Percentiles rank a stretch among this genome's conserved stretches.
Evolutionary conservation across 495 filamentous ascomycete genomes (phyloP).

Genomic region (Penicillium lividum): DNA sequence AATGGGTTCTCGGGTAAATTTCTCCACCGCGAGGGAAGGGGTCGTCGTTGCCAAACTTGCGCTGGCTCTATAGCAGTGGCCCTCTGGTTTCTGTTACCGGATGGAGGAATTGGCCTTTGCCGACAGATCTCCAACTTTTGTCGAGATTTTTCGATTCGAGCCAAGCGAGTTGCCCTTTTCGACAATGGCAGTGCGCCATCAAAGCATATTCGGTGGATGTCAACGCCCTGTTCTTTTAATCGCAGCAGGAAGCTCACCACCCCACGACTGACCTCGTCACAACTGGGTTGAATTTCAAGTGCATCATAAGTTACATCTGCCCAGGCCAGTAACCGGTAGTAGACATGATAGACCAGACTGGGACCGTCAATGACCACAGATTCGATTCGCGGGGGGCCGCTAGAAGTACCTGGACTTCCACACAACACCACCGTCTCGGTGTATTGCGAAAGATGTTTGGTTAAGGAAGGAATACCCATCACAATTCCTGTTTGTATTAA

Average conservation of each 20-base stretch:
- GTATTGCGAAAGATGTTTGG: constrained; percentile 58
- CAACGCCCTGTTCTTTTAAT: constrained; percentile 50
- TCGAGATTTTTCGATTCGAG: constrained; percentile 50
- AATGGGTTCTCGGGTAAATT: constrained; percentile 60
- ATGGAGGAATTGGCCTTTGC: constrained; percentile 4
- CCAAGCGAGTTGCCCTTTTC: constrained; percentile 56
- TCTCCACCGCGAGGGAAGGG: constrained; percentile 26
- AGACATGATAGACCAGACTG: constrained; percentile 70
- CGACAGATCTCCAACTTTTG: constrained; percentile 41
- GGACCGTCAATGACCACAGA: constrained; percentile 74
- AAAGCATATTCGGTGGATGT: constrained; percentile 67
- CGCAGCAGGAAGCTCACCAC: constrained; percentile 62
- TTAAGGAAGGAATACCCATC: constrained; percentile 76
- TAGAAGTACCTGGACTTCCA: not conserved
- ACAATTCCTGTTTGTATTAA: not conserved
- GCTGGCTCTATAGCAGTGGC: constrained; percentile 13
- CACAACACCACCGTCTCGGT: constrained; percentile 49
- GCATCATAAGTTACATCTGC: constrained; percentile 34
- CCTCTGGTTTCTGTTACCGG: constrained; percentile 9
- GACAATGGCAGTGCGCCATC: constrained; percentile 69
- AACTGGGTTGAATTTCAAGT: constrained; percentile 59
- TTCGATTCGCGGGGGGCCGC: constrained; percentile 16
- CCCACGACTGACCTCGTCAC: constrained; percentile 57
- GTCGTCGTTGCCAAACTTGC: constrained; percentile 30
- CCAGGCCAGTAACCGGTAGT: constrained; percentile 51